Base-by-base conservation (phyloP, 2,329 filamentous ascomycete genomes). In the Fusarium keratoplasticum region DNA sequence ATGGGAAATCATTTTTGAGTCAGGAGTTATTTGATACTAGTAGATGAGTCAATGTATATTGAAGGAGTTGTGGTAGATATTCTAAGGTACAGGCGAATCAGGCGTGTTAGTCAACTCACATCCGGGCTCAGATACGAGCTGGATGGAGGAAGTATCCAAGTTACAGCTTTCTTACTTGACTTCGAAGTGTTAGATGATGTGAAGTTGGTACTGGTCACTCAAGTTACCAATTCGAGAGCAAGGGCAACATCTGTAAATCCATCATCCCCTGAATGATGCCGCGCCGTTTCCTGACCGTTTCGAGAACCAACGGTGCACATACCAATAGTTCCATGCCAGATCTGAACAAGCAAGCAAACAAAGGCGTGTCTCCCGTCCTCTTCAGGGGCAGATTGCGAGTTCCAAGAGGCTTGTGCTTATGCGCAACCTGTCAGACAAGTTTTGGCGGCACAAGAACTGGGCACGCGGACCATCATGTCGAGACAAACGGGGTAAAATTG, bases 401-500 rank as follows among this genome's bases (percentile, higher is more conserved):
- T 42, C n/a, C 25, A 54, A 52, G n/a, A 25, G 44, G 35, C 55
- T 38, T 44, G 22, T 33, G 31, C 31, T 58, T 55, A 25, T 40
- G 59, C 57, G 40, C 55, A 67, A 42, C 42, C 57, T 40, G 54
- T 55, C 61, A 65, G 61, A 63, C 58, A 52, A 66, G 33, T 52
- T 47, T 42, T 47, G 50, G 61, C 36, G 27, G 67, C 67, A 73
- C 70, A 73, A 67, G 63, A 57, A 50, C n/a, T 38, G 33, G 47
- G 29, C 72, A 73, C 62, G 69, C 55, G 72, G 72, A 64, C 42
- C 25, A 63, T 42, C 31, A 62, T 40, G 58, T 58, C 59, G 33
- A 57, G 44, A 50, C 44, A 42, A 57, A 70, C 52, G 54, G 70
- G 61, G 47, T 36, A 57, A n/a, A 58, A 22, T 14, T 60, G 25